phyloP scores from a whole-genome alignment of 2,329 filamentous ascomycete genomes.

The Colletotrichum gigasporum region DNA sequence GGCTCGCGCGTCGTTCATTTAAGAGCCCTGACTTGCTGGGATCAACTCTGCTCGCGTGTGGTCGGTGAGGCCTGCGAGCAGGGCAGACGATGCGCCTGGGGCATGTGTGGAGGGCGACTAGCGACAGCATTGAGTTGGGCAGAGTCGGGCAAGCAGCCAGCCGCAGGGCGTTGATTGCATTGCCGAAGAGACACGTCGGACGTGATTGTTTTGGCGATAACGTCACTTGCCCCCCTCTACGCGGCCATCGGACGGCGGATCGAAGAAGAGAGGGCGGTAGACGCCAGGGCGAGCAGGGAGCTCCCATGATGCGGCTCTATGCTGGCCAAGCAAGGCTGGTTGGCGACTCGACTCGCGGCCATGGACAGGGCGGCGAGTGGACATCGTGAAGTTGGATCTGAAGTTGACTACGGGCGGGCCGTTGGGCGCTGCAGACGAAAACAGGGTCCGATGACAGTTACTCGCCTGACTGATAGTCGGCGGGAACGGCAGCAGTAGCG shows the following conservation, averaged over 20 bases:
- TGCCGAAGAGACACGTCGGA: constrained; percentile 2
- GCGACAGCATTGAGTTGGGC: constrained; percentile 18
- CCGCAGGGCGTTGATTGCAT: neutral
- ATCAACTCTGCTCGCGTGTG: constrained; percentile 8
- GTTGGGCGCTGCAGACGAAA: neutral
- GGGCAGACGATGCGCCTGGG: constrained; percentile 3
- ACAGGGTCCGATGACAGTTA: neutral
- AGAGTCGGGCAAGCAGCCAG: neutral
- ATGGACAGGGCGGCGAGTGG: constrained; percentile 9
- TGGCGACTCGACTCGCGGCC: neutral
- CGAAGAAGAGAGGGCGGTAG: constrained; percentile 4
- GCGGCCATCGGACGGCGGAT: constrained; percentile 9
- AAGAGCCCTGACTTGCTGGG: neutral
- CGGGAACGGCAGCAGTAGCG: neutral
- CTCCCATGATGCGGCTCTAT: constrained; percentile 6
- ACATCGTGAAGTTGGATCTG: neutral
- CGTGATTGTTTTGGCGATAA: neutral
- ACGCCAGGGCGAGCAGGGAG: constrained; percentile 6
- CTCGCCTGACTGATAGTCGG: neutral
- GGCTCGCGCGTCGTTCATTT: constrained; percentile 19
- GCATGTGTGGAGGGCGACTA: neutral
- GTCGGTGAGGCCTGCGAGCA: constrained; percentile 20
- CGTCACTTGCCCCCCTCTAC: neutral
- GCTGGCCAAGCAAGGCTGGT: constrained; percentile 26
- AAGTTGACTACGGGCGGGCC: constrained; percentile 10